phyloP scores from a whole-genome alignment of 2,329 filamentous ascomycete species.

The Botryotinia narcissicola region DNA sequence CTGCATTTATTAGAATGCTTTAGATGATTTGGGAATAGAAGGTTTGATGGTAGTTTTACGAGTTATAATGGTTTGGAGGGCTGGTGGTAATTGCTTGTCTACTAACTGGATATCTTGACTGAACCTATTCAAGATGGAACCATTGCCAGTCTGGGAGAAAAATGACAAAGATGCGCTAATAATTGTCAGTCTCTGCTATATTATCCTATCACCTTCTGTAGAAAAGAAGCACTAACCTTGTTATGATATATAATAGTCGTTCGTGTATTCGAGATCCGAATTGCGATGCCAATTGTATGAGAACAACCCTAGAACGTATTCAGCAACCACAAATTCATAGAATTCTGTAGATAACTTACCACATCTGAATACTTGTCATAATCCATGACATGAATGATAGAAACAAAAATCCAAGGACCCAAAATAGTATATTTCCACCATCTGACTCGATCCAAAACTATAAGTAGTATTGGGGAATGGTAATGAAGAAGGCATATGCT shows the following conservation, averaged over 20 bases:
- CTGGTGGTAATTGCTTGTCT: slow-evolving; percentile 29
- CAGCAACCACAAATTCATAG: neutral
- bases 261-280: slow-evolving; percentile 40
- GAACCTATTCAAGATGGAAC: slow-evolving; percentile 44
- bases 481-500: slow-evolving; percentile 10
- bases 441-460: slow-evolving; percentile 3
- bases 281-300: slow-evolving; percentile 39
- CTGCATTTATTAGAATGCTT: slow-evolving; percentile 19
- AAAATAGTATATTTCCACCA: neutral
- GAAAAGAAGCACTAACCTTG: slow-evolving; percentile 24
- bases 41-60: slow-evolving; percentile 33
- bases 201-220: slow-evolving; percentile 12
- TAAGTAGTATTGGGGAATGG: slow-evolving; percentile 5
- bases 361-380: slow-evolving; percentile 9
- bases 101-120: slow-evolving; percentile 28
- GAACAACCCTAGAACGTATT: neutral
- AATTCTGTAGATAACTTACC: neutral
- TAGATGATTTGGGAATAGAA: neutral
- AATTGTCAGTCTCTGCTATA: neutral
- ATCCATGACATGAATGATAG: slow-evolving; percentile 11
- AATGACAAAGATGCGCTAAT: slow-evolving; percentile 29
- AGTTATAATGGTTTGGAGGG: slow-evolving; percentile 38
- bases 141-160: slow-evolving; percentile 44
- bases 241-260: slow-evolving; percentile 38
- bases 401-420: neutral